phyloP scores from a whole-genome alignment of 2,329 filamentous ascomycete species.

The Lachnellula arida region DNA sequence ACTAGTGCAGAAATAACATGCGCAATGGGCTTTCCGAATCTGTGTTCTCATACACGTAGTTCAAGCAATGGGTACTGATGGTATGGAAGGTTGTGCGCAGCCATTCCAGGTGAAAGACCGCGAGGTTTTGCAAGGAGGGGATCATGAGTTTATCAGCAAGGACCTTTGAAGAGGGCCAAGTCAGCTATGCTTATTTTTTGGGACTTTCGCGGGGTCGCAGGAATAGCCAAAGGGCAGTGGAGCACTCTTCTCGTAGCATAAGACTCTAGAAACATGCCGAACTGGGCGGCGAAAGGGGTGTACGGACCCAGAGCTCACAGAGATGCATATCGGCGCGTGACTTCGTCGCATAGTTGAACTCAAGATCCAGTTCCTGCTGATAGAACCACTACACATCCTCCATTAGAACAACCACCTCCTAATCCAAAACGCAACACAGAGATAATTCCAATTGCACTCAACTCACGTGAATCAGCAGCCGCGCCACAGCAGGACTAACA shows the following conservation, averaged over 20 bases:
- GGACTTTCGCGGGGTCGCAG: too few relatives aligned
- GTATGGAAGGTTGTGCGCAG: neutral
- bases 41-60: neutral
- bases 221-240: too few relatives aligned
- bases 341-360: neutral
- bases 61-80: neutral
- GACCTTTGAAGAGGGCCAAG: neutral
- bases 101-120: neutral
- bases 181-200: too few relatives aligned
- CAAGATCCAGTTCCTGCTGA: neutral
- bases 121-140: conserved; percentile 5
- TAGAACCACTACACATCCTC: neutral
- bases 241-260: too few relatives aligned
- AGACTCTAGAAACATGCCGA: too few relatives aligned
- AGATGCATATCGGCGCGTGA: neutral
- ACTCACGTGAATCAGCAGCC: neutral
- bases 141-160: conserved; percentile 7
- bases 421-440: neutral
- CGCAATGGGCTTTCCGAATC: neutral
- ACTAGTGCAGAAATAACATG: neutral
- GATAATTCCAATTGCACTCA: neutral
- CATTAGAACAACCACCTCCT: neutral
- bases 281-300: too few relatives aligned
- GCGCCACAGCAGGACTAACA: neutral
- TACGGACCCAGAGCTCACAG: conserved; percentile 4